These are phyloP conservation scores for Saccharomycopsis vini DNA, from an alignment of 805 yeast genomes.

Conservation along the genomic window DNA sequence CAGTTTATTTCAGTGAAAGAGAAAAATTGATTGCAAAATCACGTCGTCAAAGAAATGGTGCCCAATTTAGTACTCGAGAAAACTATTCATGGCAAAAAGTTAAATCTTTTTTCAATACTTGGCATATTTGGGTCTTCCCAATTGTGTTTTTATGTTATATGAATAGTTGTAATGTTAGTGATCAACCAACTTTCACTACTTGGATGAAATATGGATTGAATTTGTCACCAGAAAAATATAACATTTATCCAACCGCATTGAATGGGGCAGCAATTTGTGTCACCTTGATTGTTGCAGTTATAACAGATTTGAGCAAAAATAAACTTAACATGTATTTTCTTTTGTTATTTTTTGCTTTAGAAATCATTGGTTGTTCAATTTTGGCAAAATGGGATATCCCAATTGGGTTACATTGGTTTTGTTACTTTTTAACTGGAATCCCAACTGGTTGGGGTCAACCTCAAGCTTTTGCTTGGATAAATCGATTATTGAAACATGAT, in stretches of 20 bases:
- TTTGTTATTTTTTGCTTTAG: conserved; percentile 33
- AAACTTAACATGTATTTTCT: conserved; percentile 45
- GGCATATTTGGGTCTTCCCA: conserved; percentile 41
- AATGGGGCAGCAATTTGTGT: conserved; percentile 32
- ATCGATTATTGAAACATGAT: conserved; percentile 32
- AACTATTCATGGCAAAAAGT: conserved; percentile 30
- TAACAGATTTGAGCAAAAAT: conserved; percentile 31
- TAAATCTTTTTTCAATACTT: conserved; percentile 24
- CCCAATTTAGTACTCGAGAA: conserved; percentile 27
- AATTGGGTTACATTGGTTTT: conserved; percentile 39
- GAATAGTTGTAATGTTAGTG: conserved; percentile 23
- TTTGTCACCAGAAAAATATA: conserved; percentile 29
- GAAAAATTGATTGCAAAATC: conserved; percentile 26
- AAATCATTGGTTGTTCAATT: conserved; percentile 34
- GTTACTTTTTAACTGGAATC: conserved; percentile 39
- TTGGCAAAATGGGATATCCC: conserved; percentile 43
- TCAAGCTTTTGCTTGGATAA: conserved; percentile 48
- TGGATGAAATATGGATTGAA: conserved; percentile 36
- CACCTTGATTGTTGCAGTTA: conserved; percentile 26
- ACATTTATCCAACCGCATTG: conserved; percentile 34
- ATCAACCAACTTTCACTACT: conserved; percentile 35
- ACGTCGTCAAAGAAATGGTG: conserved; percentile 20
- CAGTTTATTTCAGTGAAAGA: conserved; percentile 24
- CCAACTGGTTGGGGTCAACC: conserved; percentile 49
- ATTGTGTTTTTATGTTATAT: conserved; percentile 19